Evolutionary conservation across 768 basidiomycete genomes (phyloP).

Genomic region (Cystobasidium ongulense): DNA sequence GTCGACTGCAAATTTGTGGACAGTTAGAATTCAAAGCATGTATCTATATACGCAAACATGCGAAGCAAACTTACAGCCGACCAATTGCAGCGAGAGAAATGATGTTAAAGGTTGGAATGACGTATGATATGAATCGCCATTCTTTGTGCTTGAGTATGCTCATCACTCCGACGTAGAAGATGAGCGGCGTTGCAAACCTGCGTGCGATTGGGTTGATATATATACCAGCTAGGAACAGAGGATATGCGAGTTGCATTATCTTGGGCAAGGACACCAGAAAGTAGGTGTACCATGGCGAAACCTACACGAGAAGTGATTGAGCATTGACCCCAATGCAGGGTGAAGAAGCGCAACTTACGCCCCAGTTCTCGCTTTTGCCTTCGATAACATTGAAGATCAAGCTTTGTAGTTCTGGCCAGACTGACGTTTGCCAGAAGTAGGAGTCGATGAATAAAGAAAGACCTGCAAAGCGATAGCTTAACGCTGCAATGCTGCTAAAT

Average conservation of each 20-base stretch:
- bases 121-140: constrained; percentile 91
- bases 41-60: no score
- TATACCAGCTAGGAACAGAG: constrained; percentile 56
- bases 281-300: constrained; percentile 63
- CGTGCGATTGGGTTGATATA: constrained; percentile 52
- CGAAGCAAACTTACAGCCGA: constrained; percentile 38
- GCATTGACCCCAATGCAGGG: background rate
- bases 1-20: constrained; percentile 13
- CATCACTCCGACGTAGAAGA: constrained; percentile 57
- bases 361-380: constrained; percentile 86
- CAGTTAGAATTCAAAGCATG: background rate
- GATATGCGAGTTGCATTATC: constrained; percentile 59
- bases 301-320: constrained; percentile 47
- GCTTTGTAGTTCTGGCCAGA: constrained; percentile 80
- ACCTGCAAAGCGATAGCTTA: constrained; percentile 46
- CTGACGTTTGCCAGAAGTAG: constrained; percentile 63
- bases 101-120: constrained; percentile 70
- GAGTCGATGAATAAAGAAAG: constrained; percentile 65
- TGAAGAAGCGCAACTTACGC: constrained; percentile 52
- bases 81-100: constrained; percentile 58
- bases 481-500: background rate
- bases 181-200: constrained; percentile 52
- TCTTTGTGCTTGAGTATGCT: constrained; percentile 85
- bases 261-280: constrained; percentile 64
- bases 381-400: constrained; percentile 77